A percentile compares a stretch with the other conserved stretches of the same genome.
phyloP scores from a whole-genome alignment of 768 basidiomycete species.

The Rhodotorula sphaerocarpa region DNA sequence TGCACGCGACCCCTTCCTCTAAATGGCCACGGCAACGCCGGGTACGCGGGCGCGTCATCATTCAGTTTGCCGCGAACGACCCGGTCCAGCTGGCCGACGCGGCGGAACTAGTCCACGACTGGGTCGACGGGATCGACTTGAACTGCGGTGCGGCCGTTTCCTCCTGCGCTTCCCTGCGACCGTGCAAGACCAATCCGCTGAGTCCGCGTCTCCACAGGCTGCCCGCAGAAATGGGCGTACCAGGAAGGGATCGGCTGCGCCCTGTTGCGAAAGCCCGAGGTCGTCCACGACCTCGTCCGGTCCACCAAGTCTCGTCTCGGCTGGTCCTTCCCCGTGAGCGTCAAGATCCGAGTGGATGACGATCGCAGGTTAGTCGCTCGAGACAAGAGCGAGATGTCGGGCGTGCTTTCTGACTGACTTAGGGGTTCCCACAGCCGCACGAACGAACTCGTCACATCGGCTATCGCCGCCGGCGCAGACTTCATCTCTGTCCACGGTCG shows the following conservation, averaged over 20 bases:
- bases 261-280: conserved; percentile 48
- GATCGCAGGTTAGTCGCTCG: conserved; percentile 42
- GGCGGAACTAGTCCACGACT: conserved; percentile 46
- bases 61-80: conserved; percentile 49
- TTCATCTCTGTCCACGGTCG: conserved; percentile 50
- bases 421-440: too few relatives aligned
- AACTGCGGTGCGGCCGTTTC: conserved; percentile 44
- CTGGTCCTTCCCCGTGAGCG: conserved; percentile 46
- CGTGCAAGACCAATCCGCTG: neutral
- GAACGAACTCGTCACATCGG: conserved; percentile 45
- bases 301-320: conserved; percentile 46
- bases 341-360: conserved; percentile 50
- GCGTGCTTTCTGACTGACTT: too few relatives aligned
- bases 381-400: too few relatives aligned
- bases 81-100: conserved; percentile 47
- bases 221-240: conserved; percentile 49
- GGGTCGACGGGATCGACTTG: conserved; percentile 49
- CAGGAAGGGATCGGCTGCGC: conserved; percentile 49
- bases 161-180: too few relatives aligned
- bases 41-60: conserved; percentile 46
- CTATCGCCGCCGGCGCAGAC: conserved; percentile 45
- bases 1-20: neutral
- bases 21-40: conserved; percentile 19
- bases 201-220: conserved; percentile 38
- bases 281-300: conserved; percentile 48